Evolutionary conservation across 2,329 filamentous ascomycete genomes (phyloP).

Genomic region (Cordyceps militaris): DNA sequence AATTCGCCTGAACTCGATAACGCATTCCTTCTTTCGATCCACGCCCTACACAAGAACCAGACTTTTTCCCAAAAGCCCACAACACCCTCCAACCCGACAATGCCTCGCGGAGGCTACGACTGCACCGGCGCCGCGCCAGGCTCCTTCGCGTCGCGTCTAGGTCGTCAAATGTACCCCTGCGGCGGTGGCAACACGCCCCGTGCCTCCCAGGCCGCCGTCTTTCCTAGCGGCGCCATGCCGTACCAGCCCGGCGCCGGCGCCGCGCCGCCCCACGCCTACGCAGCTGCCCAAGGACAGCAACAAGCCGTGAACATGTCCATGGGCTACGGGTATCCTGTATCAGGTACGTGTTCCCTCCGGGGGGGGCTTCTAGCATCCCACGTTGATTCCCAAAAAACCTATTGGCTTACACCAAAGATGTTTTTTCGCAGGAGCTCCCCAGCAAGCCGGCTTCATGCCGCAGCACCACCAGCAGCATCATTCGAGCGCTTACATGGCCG

Average conservation of each 20-base stretch:
- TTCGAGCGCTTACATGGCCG: background rate
- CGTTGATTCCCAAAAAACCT: too few relatives aligned
- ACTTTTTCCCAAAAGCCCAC: too few relatives aligned
- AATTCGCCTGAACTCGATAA: too few relatives aligned
- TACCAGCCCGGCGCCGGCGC: background rate
- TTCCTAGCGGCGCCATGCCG: background rate
- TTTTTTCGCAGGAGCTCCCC: too few relatives aligned
- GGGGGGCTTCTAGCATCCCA: background rate
- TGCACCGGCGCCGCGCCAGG: constrained; percentile 9
- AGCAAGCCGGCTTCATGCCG: background rate
- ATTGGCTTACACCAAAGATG: too few relatives aligned
- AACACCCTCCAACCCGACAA: background rate
- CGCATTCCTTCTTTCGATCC: background rate
- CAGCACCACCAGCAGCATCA: background rate
- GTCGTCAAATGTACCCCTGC: background rate
- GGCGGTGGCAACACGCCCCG: constrained; percentile 3
- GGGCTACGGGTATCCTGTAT: background rate
- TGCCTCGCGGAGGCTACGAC: constrained; percentile 11
- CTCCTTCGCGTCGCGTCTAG: constrained; percentile 1
- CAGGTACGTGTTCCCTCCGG: background rate
- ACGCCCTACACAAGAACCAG: background rate
- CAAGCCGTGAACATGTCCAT: background rate
- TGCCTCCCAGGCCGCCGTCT: background rate
- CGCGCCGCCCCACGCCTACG: background rate
- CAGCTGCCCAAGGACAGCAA: background rate